Evolutionary conservation across 495 filamentous ascomycete species (phyloP).

Genomic region (Cladorrhinum samala): DNA sequence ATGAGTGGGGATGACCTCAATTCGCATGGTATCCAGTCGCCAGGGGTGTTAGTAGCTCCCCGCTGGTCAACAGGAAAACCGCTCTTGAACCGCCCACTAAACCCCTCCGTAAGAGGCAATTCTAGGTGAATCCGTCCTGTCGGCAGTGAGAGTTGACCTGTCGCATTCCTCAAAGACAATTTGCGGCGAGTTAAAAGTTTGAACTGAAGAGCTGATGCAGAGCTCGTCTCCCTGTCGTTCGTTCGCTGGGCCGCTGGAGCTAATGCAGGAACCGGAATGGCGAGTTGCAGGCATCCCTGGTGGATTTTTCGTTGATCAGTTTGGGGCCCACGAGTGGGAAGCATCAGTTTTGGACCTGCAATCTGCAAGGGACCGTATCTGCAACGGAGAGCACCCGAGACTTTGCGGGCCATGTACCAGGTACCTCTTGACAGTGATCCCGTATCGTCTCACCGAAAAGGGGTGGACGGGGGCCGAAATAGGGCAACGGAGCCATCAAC

Average conservation of each 20-base stretch:
- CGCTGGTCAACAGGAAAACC: too few species aligned
- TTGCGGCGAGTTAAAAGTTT: too few species aligned
- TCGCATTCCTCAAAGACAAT: too few species aligned
- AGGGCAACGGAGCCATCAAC: not conserved
- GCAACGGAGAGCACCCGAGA: not conserved
- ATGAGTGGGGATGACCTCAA: slow-evolving; percentile 4
- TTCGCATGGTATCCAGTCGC: slow-evolving; percentile 1
- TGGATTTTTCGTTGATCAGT: not conserved
- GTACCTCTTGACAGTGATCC: not conserved
- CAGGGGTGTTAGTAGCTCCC: too few species aligned
- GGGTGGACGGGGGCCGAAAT: not conserved
- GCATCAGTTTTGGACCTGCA: too few species aligned
- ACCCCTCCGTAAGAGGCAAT: too few species aligned
- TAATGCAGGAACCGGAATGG: slow-evolving; percentile 10
- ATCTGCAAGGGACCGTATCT: slow-evolving; percentile 8
- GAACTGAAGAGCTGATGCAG: too few species aligned
- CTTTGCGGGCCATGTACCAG: not conserved
- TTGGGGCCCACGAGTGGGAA: not conserved
- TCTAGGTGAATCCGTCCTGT: too few species aligned
- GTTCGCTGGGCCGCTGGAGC: too few species aligned
- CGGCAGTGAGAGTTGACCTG: too few species aligned
- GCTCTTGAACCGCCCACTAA: too few species aligned
- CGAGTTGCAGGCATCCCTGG: not conserved
- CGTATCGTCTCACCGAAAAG: not conserved
- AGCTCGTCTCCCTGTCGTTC: too few species aligned